Conservation (phyloP, 352 stramenopile genomes). For the Halophytophthora batemanensis region DNA sequence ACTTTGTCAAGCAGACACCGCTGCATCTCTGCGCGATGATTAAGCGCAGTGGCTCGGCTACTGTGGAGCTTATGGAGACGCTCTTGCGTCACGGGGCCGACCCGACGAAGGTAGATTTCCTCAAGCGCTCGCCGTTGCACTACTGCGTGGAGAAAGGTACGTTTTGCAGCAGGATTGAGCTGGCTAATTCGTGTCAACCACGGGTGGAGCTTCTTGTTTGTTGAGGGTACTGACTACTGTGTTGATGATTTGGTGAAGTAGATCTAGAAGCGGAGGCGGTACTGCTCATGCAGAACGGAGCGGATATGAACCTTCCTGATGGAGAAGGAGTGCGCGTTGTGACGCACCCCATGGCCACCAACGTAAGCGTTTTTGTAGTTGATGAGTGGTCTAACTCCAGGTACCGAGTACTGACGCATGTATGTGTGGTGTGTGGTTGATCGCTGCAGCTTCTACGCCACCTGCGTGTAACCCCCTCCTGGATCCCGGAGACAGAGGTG, state of each 20-base stretch:
- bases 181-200: neutral
- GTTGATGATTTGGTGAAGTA: slow-evolving; percentile 13
- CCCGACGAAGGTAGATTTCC: slow-evolving; percentile 48
- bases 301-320: slow-evolving; percentile 70
- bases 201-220: neutral
- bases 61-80: slow-evolving; percentile 54
- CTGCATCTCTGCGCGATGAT: slow-evolving; percentile 75
- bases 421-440: slow-evolving; percentile 5
- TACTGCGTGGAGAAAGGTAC: slow-evolving; percentile 77
- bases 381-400: neutral
- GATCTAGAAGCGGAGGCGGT: slow-evolving; percentile 63
- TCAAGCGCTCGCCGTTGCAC: slow-evolving; percentile 75
- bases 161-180: neutral
- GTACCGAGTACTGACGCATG: neutral
- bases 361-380: slow-evolving; percentile 31
- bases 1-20: slow-evolving; percentile 72
- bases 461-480: slow-evolving; percentile 51
- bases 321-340: slow-evolving; percentile 54
- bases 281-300: slow-evolving; percentile 58
- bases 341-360: slow-evolving; percentile 52
- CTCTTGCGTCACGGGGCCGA: slow-evolving; percentile 58
- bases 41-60: slow-evolving; percentile 39
- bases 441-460: slow-evolving; percentile 55
- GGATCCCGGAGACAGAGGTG: slow-evolving; percentile 59
- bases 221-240: slow-evolving; percentile 2